phyloP scores from a whole-genome alignment of 2,329 filamentous ascomycete species.

The Onygena corvina region DNA sequence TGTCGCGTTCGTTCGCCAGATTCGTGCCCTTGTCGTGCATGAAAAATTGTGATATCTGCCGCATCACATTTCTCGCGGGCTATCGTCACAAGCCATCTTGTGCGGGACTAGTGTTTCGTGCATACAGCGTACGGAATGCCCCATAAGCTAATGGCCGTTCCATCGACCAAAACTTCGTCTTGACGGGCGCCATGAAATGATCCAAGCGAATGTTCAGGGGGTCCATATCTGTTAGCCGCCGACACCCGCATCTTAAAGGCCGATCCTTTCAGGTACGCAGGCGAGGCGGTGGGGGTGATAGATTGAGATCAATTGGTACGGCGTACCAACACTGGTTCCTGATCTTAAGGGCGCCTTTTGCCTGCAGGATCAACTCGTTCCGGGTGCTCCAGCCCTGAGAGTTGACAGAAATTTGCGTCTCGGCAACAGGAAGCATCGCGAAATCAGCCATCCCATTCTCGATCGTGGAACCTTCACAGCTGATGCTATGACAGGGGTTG shows the following conservation, averaged over 20 bases:
- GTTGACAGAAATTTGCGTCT: no score
- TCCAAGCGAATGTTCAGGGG: not conserved
- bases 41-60: slow-evolving; percentile 1
- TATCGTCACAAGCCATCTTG: not conserved
- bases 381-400: not conserved
- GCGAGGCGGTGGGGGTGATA: no score
- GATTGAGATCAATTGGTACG: no score
- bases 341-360: no score
- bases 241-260: not conserved
- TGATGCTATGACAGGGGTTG: not conserved
- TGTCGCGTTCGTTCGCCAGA: not conserved
- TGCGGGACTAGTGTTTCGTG: not conserved
- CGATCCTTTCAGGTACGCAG: not conserved
- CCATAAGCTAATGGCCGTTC: not conserved
- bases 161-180: no score
- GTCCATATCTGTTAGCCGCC: not conserved
- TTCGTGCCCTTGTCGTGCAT: not conserved
- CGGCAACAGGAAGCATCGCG: no score
- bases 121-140: no score
- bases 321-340: no score
- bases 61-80: not conserved
- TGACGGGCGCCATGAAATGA: no score
- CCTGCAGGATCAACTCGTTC: no score
- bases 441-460: not conserved
- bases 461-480: not conserved